Conservation (phyloP, 177 flowering plant species). For the Vitis hybrid region DNA sequence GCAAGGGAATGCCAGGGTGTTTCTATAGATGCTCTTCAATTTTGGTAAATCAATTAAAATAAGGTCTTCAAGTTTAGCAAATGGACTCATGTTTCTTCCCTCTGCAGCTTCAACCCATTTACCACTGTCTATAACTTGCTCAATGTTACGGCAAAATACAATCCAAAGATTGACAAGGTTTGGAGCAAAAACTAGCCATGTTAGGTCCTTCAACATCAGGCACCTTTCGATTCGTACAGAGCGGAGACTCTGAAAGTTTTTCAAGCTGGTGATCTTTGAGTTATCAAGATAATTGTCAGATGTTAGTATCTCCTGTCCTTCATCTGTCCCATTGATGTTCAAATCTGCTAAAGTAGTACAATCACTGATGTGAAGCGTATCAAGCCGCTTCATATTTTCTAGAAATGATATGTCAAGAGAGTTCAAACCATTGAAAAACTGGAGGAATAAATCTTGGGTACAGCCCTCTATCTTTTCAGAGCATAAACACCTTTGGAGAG, state of each 20-base stretch:
- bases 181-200: conserved; percentile 21
- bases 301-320: too few relatives aligned
- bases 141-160: not conserved
- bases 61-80: conserved; percentile 8
- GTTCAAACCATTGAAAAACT: not conserved
- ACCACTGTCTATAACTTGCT: conserved; percentile 1
- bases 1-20: conserved; percentile 14
- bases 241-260: conserved; percentile 13
- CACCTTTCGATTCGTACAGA: not conserved
- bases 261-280: too few relatives aligned
- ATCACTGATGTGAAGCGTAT: not conserved
- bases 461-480: not conserved
- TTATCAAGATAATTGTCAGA: too few relatives aligned
- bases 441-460: not conserved
- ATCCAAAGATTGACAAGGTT: conserved; percentile 4
- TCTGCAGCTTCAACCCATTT: not conserved
- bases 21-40: conserved; percentile 9
- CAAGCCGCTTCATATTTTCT: conserved; percentile 2
- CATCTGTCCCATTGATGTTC: not conserved
- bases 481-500: not conserved
- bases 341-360: not conserved
- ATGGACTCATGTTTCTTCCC: not conserved
- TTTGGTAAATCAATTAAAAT: not conserved
- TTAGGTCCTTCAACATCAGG: conserved; percentile 12
- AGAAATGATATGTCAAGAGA: not conserved